Base-by-base conservation (phyloP, 1,284 basidiomycete genomes). In the Melampsora americana region DNA sequence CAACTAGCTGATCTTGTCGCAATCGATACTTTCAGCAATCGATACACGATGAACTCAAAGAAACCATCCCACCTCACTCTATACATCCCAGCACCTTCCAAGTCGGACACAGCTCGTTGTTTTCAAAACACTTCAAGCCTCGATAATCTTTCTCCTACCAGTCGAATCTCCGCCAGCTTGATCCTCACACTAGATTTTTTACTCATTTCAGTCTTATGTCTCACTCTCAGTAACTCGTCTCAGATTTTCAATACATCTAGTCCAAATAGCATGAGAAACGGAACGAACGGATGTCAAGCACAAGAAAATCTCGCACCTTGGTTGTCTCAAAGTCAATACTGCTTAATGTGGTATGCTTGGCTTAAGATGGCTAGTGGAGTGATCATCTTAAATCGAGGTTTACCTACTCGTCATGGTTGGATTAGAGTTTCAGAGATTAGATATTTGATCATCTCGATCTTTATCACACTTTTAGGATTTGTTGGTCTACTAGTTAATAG, bases 171-270 rank as follows among this genome's bases (percentile, higher is more conserved):
- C 9, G 14, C 53, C 53, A 28, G 53, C 53, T 18, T 59, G 53
- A 59, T 59, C 53, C 53, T 59, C n/a, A 59, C 53, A 18, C n/a
- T 59, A 12, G 53, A 59, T 23, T 59, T 59, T n/a, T 30, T 59
- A 23, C 28, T 59, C n/a, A 59, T 59, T n/a, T 59, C 53, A 26
- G 53, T 59, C 20, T 5, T 59, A 26, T 59, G 23, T 3, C 53
- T 59, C n/a, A 28, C 53, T 30, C 23, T n/a, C n/a, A 59, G 53
- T 59, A 59, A 28, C 53, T 59, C 53, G 23, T 30, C 28, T 30
- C 53, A 59, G 5, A 23, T 30, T 26, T 59, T 30, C 53, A 4
- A 59, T 16, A 26, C 20, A 23, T 14, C 53, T 11, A 59, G 1
- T 23, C 3, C 11, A 5, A 59, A n/a, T 16, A 59, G 1, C 5